phyloP scores from a whole-genome alignment of 805 yeast species.

The Zygosaccharomyces bisporus region DNA sequence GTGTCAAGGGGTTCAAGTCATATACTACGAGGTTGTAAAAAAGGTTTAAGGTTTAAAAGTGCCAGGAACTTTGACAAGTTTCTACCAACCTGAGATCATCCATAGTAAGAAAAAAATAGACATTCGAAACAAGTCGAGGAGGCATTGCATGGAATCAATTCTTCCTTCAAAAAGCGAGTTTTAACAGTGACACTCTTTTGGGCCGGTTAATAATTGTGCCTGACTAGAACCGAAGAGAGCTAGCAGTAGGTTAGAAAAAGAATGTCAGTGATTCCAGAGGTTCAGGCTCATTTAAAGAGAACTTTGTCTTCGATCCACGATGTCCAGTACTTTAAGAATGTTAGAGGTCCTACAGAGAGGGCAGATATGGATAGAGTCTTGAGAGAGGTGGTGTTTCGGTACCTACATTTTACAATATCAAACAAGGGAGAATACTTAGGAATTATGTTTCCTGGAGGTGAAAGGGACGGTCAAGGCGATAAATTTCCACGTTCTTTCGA shows the following conservation, averaged over 20 bases:
- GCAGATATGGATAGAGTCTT: constrained; percentile 28
- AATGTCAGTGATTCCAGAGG: constrained; percentile 5
- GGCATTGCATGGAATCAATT: constrained; percentile 8
- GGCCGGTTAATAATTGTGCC: constrained; percentile 5
- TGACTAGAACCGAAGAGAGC: constrained; percentile 3
- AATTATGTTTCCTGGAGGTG: constrained; percentile 36
- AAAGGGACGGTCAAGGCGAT: constrained; percentile 11
- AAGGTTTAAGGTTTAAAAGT: neutral
- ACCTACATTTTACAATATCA: constrained; percentile 36
- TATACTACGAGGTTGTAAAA: neutral
- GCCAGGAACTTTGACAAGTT: neutral
- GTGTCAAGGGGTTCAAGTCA: neutral
- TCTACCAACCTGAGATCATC: neutral
- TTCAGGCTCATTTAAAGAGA: constrained; percentile 16
- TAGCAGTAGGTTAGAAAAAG: neutral
- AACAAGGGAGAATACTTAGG: constrained; percentile 39
- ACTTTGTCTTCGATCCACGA: constrained; percentile 24
- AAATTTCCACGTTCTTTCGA: constrained; percentile 21
- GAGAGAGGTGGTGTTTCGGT: constrained; percentile 26
- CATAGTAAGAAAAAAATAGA: neutral
- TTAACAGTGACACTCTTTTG: constrained; percentile 3
- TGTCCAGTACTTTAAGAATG: constrained; percentile 18
- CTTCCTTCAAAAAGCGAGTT: neutral
- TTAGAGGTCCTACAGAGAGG: constrained; percentile 31
- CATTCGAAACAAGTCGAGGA: neutral